Base-by-base conservation (phyloP, 768 basidiomycete species). In the Galerina sulciceps region DNA sequence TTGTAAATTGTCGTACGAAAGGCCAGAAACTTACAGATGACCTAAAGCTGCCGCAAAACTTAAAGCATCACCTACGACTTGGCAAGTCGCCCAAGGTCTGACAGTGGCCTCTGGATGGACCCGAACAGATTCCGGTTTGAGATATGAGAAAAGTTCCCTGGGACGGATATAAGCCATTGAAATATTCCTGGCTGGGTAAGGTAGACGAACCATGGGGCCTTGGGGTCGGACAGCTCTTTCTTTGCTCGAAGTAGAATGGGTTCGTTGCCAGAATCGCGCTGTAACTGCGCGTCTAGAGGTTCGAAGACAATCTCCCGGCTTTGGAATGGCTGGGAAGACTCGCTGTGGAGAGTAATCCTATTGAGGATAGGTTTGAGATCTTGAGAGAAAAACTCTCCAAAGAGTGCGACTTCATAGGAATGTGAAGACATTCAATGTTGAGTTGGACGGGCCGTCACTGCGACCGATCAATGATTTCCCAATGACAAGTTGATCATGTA, bases 51-150 rank as follows among this genome's bases (percentile, higher is more conserved):
- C 88, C 13, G 91, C 90, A 69, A 93, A 93, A 67, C 87, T 86
- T 34, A 91, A 73, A 10, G 90, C 90, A 70, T 94, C 90, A 1
- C 92, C 92, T 22, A 85, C 79, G 18, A 94, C 88, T 66, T 91
- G 84, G 59, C 87, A 89, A 34, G 85, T 88, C 13, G 90, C 87
- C 88, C 92, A 93, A 10, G 93, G 90, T 48, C 92, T 82, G 46
- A 94, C 92, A 3, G 93, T 94, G 1, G 91, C 91, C 69, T 93
- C 91, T 10, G 92, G 91, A 64, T 93, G 89, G 14, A 88, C 87
- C 44, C 91, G 84, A 10, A 85, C 86, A n/a, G 89, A 88, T 70
- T 94, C 92, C 50, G 93, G 91, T 69, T 91, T 92, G 55, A 92
- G 76, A 69, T 89, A 91, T 20, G 91, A 90, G 69, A 87, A 91